These are phyloP conservation scores for Symbiodinium natans DNA, from an alignment of 73 alveolate genomes.

Conservation along the genomic window DNA sequence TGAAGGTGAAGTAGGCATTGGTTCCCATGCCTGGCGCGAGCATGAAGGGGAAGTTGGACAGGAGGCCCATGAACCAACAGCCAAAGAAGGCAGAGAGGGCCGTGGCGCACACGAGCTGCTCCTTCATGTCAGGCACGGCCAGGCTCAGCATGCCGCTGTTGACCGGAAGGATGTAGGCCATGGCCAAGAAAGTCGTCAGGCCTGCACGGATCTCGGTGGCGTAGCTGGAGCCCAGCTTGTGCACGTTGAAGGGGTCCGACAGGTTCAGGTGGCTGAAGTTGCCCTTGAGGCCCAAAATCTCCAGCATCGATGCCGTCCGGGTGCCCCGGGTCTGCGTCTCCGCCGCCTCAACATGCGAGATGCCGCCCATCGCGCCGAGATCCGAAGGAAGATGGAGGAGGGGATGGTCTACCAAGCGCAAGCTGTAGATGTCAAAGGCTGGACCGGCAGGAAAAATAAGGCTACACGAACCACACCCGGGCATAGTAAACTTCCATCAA, in stretches of 20 bases:
- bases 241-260: slow-evolving; percentile 51
- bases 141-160: slow-evolving; percentile 69
- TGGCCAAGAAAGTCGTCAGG: slow-evolving; percentile 38
- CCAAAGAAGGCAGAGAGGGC: slow-evolving; percentile 45
- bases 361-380: background rate
- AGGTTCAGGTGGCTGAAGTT: slow-evolving; percentile 55
- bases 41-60: slow-evolving; percentile 74
- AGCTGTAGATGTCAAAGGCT: no score
- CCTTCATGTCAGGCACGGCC: no score
- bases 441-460: no score
- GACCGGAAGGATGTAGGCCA: slow-evolving; percentile 58
- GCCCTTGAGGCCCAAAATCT: slow-evolving; percentile 71
- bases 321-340: background rate
- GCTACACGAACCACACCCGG: no score
- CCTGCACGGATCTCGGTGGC: slow-evolving; percentile 37
- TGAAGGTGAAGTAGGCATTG: slow-evolving; percentile 78
- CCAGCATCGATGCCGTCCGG: slow-evolving; percentile 43
- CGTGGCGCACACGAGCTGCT: slow-evolving; percentile 57
- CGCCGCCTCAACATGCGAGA: background rate
- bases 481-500: no score
- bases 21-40: slow-evolving; percentile 67
- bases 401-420: no score
- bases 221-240: slow-evolving; percentile 26
- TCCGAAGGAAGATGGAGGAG: no score
- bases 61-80: slow-evolving; percentile 65